Evolutionary conservation across 208 protist species (phyloP).

Genomic region (Trypanosoma conorhini): DNA sequence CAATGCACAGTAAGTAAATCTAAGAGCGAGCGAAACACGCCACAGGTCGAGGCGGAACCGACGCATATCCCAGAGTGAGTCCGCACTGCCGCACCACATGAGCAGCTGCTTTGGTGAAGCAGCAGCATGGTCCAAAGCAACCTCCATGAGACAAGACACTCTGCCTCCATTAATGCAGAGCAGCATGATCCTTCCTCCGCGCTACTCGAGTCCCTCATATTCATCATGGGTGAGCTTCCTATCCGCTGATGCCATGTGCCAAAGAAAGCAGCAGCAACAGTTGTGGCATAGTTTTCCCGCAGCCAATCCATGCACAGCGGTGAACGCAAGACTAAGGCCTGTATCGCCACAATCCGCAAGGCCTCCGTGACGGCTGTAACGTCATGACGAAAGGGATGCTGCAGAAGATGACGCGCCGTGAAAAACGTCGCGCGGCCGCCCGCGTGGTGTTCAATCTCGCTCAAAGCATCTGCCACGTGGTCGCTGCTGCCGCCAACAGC

Average conservation of each 20-base stretch:
- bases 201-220: slow-evolving; percentile 3
- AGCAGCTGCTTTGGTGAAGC: slow-evolving; percentile 24
- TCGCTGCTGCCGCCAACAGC: not conserved
- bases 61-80: not conserved
- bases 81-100: not conserved
- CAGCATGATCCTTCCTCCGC: slow-evolving; percentile 16
- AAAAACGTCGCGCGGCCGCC: slow-evolving; percentile 29
- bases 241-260: slow-evolving; percentile 37
- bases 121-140: slow-evolving; percentile 29
- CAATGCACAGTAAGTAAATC: slow-evolving; percentile 28
- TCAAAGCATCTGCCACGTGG: slow-evolving; percentile 4
- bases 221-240: not conserved
- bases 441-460: slow-evolving; percentile 27
- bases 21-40: slow-evolving; percentile 25
- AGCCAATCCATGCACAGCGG: slow-evolving; percentile 20
- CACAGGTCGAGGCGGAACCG: slow-evolving; percentile 1
- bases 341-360: slow-evolving; percentile 62
- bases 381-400: slow-evolving; percentile 40
- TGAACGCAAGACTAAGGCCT: slow-evolving; percentile 42
- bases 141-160: not conserved
- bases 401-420: slow-evolving; percentile 61
- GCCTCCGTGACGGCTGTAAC: slow-evolving; percentile 58
- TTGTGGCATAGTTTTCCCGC: not conserved
- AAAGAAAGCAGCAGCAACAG: slow-evolving; percentile 42
- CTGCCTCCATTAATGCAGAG: not conserved